A percentile compares a stretch with the other conserved stretches of the same genome.
phyloP scores from a whole-genome alignment of 768 basidiomycete species.

The Lactarius akahatsu region DNA sequence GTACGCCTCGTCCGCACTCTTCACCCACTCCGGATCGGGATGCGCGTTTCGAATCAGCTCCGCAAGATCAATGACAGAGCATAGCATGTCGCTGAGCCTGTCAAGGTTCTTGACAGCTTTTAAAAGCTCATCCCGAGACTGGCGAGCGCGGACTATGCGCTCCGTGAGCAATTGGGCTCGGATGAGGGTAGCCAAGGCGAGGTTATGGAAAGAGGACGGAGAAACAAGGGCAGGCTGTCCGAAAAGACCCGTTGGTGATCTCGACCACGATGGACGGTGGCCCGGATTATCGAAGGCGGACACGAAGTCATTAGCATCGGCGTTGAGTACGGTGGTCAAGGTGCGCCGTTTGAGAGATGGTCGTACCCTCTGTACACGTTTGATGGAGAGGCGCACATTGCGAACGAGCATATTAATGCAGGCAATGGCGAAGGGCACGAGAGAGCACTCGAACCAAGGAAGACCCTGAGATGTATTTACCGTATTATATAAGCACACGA shows the following conservation, averaged over 20 bases:
- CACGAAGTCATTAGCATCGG: slow-evolving; percentile 52
- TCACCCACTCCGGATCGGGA: slow-evolving; percentile 81
- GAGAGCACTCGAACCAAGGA: neutral
- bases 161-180: slow-evolving; percentile 82
- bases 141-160: slow-evolving; percentile 72
- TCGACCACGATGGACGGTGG: slow-evolving; percentile 41
- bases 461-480: too few relatives aligned
- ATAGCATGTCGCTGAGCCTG: slow-evolving; percentile 92
- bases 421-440: neutral
- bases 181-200: slow-evolving; percentile 76
- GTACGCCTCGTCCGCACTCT: slow-evolving; percentile 83
- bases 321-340: slow-evolving; percentile 38
- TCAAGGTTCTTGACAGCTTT: slow-evolving; percentile 95
- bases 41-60: slow-evolving; percentile 93
- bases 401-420: slow-evolving; percentile 28
- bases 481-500: neutral
- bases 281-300: slow-evolving; percentile 70
- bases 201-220: slow-evolving; percentile 64
- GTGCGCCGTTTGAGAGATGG: slow-evolving; percentile 15
- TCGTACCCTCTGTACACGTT: slow-evolving; percentile 5
- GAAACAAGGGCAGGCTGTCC: slow-evolving; percentile 69
- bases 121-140: slow-evolving; percentile 71
- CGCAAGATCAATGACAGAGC: slow-evolving; percentile 94
- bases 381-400: slow-evolving; percentile 27
- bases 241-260: slow-evolving; percentile 77